Percentiles rank a stretch among this genome's conserved stretches.
Evolutionary conservation across 2,329 filamentous ascomycete species (phyloP).

Genomic region (Fusarium sp.): DNA sequence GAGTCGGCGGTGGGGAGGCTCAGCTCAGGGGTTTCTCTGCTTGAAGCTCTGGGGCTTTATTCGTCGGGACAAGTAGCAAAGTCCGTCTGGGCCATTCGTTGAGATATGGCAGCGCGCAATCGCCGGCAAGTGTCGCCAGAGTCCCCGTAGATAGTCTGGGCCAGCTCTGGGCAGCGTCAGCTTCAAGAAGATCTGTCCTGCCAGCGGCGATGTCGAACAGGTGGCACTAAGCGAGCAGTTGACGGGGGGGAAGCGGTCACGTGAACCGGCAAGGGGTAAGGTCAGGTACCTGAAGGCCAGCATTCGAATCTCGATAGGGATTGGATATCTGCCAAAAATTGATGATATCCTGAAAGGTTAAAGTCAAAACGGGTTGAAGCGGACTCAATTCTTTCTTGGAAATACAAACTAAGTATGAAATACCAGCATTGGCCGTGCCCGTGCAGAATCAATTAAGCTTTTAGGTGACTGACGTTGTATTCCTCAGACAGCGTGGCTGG

Average conservation of each 20-base stretch:
- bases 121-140: constrained; percentile 48
- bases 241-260: constrained; percentile 45
- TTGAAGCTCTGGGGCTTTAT: constrained; percentile 45
- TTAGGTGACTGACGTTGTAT: constrained; percentile 18
- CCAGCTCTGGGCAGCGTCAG: constrained; percentile 51
- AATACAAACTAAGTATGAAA: too few species aligned
- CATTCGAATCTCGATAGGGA: background rate
- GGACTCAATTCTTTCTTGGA: too few species aligned
- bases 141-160: constrained; percentile 49
- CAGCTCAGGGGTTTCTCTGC: constrained; percentile 49
- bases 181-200: constrained; percentile 58
- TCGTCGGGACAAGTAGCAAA: constrained; percentile 43
- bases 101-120: constrained; percentile 48
- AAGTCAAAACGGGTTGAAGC: background rate
- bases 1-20: constrained; percentile 54
- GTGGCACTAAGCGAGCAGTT: constrained; percentile 57
- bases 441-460: constrained; percentile 1
- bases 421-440: too few species aligned
- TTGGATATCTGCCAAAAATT: too few species aligned
- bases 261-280: constrained; percentile 48
- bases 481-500: constrained; percentile 20
- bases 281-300: constrained; percentile 2
- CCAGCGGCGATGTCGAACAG: constrained; percentile 55
- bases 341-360: too few species aligned
- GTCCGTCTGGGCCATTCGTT: constrained; percentile 52